Evolutionary conservation across 2,329 filamentous ascomycete species (phyloP), one percentile per base, ranked within the genome.

Genomic region (Ceratocystis diversiconidia): DNA sequence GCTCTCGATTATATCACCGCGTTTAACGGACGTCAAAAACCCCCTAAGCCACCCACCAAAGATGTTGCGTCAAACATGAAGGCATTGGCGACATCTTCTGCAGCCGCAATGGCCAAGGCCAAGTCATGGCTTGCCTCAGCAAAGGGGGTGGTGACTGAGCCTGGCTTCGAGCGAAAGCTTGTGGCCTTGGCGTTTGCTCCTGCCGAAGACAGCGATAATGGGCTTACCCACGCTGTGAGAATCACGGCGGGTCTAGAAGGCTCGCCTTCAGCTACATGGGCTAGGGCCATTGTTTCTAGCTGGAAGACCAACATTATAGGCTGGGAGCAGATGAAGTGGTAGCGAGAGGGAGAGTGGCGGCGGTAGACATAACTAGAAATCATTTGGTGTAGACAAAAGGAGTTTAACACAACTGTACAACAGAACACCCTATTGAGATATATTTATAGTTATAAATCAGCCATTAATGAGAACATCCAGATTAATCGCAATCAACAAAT

Each of bases 171-270:
- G 15, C 65, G 68, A 1, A 64, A 69, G 3, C 64, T 74, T 4
- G 70, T 69, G 59, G 65, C 41, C 5, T 76, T 73, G 72, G 70
- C 72, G 1, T 73, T 88, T 85, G 28, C 15, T n/a, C 32, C 55
- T 36, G 17, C 12, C 2, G 28, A 86, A 92, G 70, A 89, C 88
- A 69, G 96, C 87, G 71, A 97, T 86, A 0, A 92, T 63, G 90
- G 85, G 68, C 89, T 88, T 67, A 97, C 82, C 60, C 84, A 85
- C 70, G 95, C 81, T 61, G 86, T 85, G 66, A 97, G 82, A 70
- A 88, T 81, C 75, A 95, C 91, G 6, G 59, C 66, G 8, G 63
- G 52, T 43, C 86, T 86, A 81, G 97, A 99, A 78, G 96, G 75
- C 79, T 96, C 85, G 74, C 97, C 94, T 71, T 84, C 89, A 64